Evolutionary conservation across 2,329 filamentous ascomycete genomes (phyloP).

Genomic region (Fusarium lyarnte): DNA sequence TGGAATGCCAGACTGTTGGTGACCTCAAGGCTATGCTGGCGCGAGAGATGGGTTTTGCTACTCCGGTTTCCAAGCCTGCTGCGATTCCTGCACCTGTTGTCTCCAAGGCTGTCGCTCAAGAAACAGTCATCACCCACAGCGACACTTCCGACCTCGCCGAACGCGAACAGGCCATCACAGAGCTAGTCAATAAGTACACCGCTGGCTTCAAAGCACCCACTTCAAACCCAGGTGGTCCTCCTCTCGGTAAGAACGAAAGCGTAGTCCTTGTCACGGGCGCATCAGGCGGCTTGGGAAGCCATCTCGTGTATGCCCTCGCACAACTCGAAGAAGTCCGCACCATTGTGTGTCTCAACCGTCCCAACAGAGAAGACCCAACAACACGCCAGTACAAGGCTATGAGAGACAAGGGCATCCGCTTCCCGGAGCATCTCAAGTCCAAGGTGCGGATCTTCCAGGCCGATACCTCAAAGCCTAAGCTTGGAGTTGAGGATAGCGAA

Average conservation of each 20-base stretch:
- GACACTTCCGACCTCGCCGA: not conserved
- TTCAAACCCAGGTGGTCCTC: not conserved
- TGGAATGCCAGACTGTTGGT: slow-evolving; percentile 19
- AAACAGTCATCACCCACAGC: not conserved
- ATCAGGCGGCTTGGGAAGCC: slow-evolving; percentile 12
- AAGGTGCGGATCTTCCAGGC: slow-evolving; percentile 12
- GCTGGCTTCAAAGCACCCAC: not conserved
- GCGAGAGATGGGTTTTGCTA: not conserved
- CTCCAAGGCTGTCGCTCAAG: not conserved
- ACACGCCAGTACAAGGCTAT: slow-evolving; percentile 20
- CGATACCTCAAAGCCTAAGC: slow-evolving; percentile 7
- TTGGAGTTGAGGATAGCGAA: not conserved
- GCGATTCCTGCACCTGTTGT: not conserved
- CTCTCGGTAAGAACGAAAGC: not conserved
- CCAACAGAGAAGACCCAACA: not conserved
- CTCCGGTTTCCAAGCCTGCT: not conserved
- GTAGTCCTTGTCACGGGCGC: slow-evolving; percentile 18
- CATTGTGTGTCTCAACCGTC: slow-evolving; percentile 14
- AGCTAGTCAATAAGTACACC: slow-evolving; percentile 13
- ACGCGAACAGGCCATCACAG: slow-evolving; percentile 1
- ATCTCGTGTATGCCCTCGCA: slow-evolving; percentile 22
- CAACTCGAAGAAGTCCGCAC: slow-evolving; percentile 18
- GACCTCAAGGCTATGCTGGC: slow-evolving; percentile 17
- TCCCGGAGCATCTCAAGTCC: slow-evolving; percentile 8
- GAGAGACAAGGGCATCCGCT: slow-evolving; percentile 28